A percentile compares a stretch with the other conserved stretches of the same genome.
phyloP scores from a whole-genome alignment of 164 flowering plant genomes.

The Dillenia turbinata region DNA sequence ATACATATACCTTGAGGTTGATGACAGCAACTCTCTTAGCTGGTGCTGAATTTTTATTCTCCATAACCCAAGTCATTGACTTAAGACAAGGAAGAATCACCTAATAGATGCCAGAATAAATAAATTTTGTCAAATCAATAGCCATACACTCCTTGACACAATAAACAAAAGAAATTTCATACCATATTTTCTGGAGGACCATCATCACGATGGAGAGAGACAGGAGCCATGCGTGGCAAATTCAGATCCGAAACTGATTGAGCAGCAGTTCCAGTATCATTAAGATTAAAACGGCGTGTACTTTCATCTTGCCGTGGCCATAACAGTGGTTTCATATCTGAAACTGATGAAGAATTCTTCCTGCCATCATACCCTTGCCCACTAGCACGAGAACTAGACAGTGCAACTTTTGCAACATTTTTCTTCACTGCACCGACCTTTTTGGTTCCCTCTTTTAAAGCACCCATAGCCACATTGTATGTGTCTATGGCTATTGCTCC shows the following conservation, averaged over 20 bases:
- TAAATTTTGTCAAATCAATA: neutral
- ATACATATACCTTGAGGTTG: conserved; percentile 56
- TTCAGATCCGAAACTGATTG: conserved; percentile 48
- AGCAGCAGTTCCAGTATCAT: conserved; percentile 39
- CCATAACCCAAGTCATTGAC: conserved; percentile 93
- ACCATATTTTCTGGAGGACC: conserved; percentile 62
- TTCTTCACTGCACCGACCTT: conserved; percentile 47
- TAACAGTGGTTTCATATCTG: conserved; percentile 52
- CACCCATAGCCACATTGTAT: conserved; percentile 53
- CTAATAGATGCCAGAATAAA: conserved; percentile 18
- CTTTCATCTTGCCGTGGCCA: conserved; percentile 81
- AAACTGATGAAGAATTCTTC: conserved; percentile 25
- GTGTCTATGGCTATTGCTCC: conserved; percentile 61
- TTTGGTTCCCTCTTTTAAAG: conserved; percentile 59
- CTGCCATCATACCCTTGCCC: conserved; percentile 29
- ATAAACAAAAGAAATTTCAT: conserved; percentile 6
- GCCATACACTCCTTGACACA: neutral
- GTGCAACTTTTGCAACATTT: conserved; percentile 48
- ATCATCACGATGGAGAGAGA: conserved; percentile 63
- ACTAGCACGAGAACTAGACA: conserved; percentile 30
- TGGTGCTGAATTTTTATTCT: conserved; percentile 51
- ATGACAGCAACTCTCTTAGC: conserved; percentile 70
- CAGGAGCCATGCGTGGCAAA: conserved; percentile 64
- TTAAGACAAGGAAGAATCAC: conserved; percentile 73
- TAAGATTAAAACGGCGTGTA: conserved; percentile 48